phyloP scores from a whole-genome alignment of 345 rosid species.

The Eucalyptus regnans region DNA sequence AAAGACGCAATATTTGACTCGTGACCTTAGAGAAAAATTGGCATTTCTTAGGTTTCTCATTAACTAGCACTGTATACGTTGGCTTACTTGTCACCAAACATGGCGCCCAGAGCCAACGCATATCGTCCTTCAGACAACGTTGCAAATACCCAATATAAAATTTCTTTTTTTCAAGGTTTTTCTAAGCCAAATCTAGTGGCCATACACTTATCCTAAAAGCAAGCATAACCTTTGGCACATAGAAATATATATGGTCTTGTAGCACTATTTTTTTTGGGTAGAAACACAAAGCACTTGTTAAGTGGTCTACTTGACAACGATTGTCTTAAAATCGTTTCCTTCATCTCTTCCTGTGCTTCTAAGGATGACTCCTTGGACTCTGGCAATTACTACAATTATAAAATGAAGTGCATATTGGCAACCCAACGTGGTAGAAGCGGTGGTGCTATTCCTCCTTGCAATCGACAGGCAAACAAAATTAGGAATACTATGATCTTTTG shows the following conservation, averaged over 20 bases:
- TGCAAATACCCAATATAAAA: neutral
- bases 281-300: too few species aligned
- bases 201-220: neutral
- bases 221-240: neutral
- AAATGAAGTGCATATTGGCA: neutral
- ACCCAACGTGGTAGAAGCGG: rapidly evolving
- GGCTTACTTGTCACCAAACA: neutral
- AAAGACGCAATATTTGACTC: neutral
- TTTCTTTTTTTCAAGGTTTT: neutral
- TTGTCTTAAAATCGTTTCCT: neutral
- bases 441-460: neutral
- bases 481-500: neutral
- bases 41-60: neutral
- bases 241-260: neutral
- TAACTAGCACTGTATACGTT: rapidly evolving
- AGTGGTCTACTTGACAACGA: neutral
- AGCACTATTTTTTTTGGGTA: neutral
- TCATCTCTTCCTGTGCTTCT: neutral
- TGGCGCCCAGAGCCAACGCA: neutral
- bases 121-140: neutral
- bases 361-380: neutral
- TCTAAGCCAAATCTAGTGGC: neutral
- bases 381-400: neutral
- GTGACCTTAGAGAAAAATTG: neutral
- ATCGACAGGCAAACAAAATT: neutral